Evolutionary conservation across 2,329 filamentous ascomycete species (phyloP), one percentile per base, ranked within the genome.

Genomic region (Boeremia exigua): DNA sequence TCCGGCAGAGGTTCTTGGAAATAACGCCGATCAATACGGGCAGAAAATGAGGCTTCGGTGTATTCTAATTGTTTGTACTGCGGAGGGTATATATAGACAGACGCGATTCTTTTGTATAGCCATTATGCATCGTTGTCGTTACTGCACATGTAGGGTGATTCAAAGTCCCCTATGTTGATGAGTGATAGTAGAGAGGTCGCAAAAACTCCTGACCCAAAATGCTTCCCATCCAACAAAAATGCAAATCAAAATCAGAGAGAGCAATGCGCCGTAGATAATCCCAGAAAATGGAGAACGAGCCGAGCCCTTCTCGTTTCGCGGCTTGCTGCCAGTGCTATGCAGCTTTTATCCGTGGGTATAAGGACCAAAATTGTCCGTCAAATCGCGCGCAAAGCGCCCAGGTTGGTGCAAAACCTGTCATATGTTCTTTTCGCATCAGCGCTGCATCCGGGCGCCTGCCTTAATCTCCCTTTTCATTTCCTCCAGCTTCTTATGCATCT

Each of bases 391-490:
- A 39, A 34, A 47, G 37, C 48, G 53, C 47, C 47, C 17, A 48
- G 42, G 47, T n/a, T 33, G 36, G 36, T 43, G 42, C 37, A 44
- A 38, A 23, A 19, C 47, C 30, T 43, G 36, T 38, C 32, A 29
- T 27, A 27, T 49, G 33, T 36, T 33, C 54, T 23, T 54, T 28
- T 11, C 52, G 33, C 38, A 48, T 64, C 59, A 72, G 33, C 64
- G 68, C 48, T 69, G 63, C 50, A 66, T 49, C 15, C 67, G 65
- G 32, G 70, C 71, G 52, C 75, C 66, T 58, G 77, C 63, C 63
- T 75, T 70, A 58, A 87, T 86, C 67, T 86, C 82, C 56, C 79
- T 73, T 75, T 87, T 87, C 81, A 85, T 83, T 61, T 78, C 77
- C 63, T 82, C 78, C 42, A 86, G 70, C 61, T 79, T 77, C 62